A percentile compares a stretch with the other conserved stretches of the same genome.
phyloP scores from a whole-genome alignment of 2,329 filamentous ascomycete species.

The Fusarium coffeatum region DNA sequence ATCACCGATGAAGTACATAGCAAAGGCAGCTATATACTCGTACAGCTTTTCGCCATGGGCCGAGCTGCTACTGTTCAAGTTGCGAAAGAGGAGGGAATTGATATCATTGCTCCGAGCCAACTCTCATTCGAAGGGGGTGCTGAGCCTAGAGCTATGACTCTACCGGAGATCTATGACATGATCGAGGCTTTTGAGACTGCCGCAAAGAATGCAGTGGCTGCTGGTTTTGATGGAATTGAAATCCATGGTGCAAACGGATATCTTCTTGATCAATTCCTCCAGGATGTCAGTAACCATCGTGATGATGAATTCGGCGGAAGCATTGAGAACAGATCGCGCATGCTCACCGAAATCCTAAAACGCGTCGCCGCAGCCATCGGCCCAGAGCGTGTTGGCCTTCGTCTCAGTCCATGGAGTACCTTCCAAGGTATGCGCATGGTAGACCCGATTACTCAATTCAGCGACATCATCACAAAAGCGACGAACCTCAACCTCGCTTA shows the following conservation, averaged over 20 bases:
- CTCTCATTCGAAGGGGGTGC: slow-evolving; percentile 58
- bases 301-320: slow-evolving; percentile 64
- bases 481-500: slow-evolving; percentile 67
- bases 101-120: slow-evolving; percentile 45
- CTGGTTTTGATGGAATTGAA: slow-evolving; percentile 79
- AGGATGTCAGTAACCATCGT: slow-evolving; percentile 61
- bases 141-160: slow-evolving; percentile 71
- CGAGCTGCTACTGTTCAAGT: slow-evolving; percentile 58
- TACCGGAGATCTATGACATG: slow-evolving; percentile 71
- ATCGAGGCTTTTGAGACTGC: slow-evolving; percentile 68
- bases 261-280: slow-evolving; percentile 70
- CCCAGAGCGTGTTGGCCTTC: slow-evolving; percentile 64
- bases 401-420: slow-evolving; percentile 68
- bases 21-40: slow-evolving; percentile 69
- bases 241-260: slow-evolving; percentile 69
- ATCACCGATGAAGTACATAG: slow-evolving; percentile 73
- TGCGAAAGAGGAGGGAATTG: slow-evolving; percentile 45
- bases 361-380: slow-evolving; percentile 58
- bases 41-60: slow-evolving; percentile 72
- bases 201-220: slow-evolving; percentile 65
- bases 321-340: slow-evolving; percentile 63
- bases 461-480: slow-evolving; percentile 64
- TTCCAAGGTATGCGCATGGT: slow-evolving; percentile 74
- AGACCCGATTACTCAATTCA: slow-evolving; percentile 72
- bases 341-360: slow-evolving; percentile 63